Percentiles rank a stretch among this genome's conserved stretches.
These are phyloP conservation scores for Chlorella sp. DNA, from an alignment of 139 green algal species.

Conservation along the genomic window DNA sequence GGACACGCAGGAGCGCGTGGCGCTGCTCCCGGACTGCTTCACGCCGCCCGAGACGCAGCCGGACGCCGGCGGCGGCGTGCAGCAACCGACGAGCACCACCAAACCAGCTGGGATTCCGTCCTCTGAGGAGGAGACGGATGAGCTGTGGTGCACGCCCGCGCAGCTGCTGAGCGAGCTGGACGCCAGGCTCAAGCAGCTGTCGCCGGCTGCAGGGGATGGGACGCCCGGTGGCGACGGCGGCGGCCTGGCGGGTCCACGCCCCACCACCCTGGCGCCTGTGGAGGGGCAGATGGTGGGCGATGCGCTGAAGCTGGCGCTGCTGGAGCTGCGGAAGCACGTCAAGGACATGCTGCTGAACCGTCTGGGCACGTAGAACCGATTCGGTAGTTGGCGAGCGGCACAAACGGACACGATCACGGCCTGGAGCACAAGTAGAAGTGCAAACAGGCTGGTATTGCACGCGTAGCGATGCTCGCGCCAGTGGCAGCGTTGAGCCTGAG, in stretches of 20 bases:
- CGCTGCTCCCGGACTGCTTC: constrained; percentile 50
- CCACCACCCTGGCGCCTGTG: neutral
- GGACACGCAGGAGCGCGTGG: constrained; percentile 21
- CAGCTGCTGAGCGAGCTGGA: constrained; percentile 49
- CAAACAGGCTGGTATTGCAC: too few relatives aligned
- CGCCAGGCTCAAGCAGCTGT: neutral
- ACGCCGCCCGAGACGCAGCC: constrained; percentile 20
- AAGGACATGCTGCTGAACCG: neutral
- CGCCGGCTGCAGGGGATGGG: neutral
- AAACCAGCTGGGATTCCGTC: too few relatives aligned
- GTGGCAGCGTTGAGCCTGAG: too few relatives aligned
- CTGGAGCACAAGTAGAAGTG: too few relatives aligned
- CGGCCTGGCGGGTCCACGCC: neutral
- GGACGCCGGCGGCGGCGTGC: neutral
- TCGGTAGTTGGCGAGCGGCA: too few relatives aligned
- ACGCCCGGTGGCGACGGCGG: neutral
- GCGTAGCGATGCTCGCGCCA: too few relatives aligned
- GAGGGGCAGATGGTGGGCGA: neutral
- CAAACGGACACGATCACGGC: too few relatives aligned
- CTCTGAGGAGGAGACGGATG: constrained; percentile 21
- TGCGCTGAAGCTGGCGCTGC: neutral
- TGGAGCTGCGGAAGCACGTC: constrained; percentile 1
- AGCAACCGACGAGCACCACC: too few relatives aligned
- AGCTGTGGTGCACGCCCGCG: constrained; percentile 39
- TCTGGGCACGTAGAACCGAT: neutral